A percentile compares a stretch with the other conserved stretches of the same genome.
Evolutionary conservation across 345 rosid species (phyloP).

Genomic region (Eucalyptus tenuipes): DNA sequence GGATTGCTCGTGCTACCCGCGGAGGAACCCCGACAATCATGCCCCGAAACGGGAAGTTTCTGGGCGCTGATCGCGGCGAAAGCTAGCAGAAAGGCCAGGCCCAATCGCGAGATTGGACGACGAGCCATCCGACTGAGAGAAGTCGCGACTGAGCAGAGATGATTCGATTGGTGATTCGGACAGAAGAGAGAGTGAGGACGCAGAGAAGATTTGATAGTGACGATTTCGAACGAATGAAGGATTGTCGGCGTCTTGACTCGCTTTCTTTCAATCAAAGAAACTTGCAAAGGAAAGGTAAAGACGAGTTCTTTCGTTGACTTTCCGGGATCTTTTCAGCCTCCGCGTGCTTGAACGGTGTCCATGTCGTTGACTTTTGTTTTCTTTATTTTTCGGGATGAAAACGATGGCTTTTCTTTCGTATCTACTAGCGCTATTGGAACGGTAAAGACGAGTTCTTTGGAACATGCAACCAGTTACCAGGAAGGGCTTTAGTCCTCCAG

Average conservation of each 20-base stretch:
- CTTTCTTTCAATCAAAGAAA: not conserved
- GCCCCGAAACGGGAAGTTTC: not conserved
- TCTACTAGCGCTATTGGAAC: no score
- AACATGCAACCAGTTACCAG: no score
- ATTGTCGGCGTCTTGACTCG: not conserved
- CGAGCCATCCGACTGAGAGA: not conserved
- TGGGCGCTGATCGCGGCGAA: not conserved
- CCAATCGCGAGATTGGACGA: not conserved
- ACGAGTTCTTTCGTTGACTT: no score
- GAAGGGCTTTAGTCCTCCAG: no score
- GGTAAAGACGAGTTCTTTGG: no score
- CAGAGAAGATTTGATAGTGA: not conserved
- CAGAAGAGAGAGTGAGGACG: not conserved
- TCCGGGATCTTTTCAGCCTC: not conserved
- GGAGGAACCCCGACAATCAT: not conserved
- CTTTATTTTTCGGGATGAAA: not conserved
- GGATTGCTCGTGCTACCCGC: slow-evolving; percentile 43
- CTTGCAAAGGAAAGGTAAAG: not conserved
- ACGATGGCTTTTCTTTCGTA: no score
- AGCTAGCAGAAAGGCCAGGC: not conserved
- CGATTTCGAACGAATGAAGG: not conserved
- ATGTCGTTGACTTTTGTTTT: not conserved
- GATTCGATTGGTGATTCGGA: not conserved
- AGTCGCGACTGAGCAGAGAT: not conserved
- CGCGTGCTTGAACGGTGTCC: not conserved